These are phyloP conservation scores for Neohortaea acidophila DNA, from an alignment of 495 filamentous ascomycete genomes.

Conservation along the genomic window DNA sequence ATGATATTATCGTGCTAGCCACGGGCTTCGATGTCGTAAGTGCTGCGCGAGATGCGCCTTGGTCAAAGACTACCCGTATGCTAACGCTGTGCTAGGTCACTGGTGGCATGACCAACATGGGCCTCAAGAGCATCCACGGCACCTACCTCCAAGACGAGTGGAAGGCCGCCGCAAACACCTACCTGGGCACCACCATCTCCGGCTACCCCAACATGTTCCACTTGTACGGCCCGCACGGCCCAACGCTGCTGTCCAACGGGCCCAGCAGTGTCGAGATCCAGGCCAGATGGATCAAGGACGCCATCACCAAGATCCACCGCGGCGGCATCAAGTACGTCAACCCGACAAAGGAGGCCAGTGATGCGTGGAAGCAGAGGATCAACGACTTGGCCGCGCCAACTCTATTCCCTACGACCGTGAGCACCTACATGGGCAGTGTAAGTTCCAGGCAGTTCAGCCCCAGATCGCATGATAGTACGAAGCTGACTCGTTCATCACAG, in stretches of 20 bases:
- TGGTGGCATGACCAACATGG: conserved; percentile 36
- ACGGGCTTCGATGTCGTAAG: conserved; percentile 43
- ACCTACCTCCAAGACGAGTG: conserved; percentile 35
- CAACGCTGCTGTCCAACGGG: conserved; percentile 37
- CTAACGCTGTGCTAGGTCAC: conserved; percentile 37
- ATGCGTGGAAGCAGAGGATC: conserved; percentile 27
- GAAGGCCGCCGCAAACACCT: conserved; percentile 30
- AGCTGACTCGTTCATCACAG: neutral
- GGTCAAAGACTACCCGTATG: neutral
- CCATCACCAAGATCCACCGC: conserved; percentile 28
- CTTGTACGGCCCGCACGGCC: conserved; percentile 34
- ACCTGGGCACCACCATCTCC: conserved; percentile 34
- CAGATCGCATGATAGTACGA: neutral
- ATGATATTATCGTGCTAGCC: conserved; percentile 39
- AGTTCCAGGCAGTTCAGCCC: neutral
- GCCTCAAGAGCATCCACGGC: conserved; percentile 29
- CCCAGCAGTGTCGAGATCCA: conserved; percentile 38
- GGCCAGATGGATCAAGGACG: conserved; percentile 36
- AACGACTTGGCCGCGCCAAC: conserved; percentile 12
- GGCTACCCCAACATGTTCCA: conserved; percentile 42
- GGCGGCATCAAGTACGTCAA: conserved; percentile 30
- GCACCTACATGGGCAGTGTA: conserved; percentile 35
- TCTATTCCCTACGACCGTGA: conserved; percentile 22
- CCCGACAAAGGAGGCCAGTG: conserved; percentile 25
- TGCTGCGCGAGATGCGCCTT: no score